Evolutionary conservation across 805 yeast genomes (phyloP), one percentile per base, ranked within the genome.

Genomic region (Candida arabinofermentans): DNA sequence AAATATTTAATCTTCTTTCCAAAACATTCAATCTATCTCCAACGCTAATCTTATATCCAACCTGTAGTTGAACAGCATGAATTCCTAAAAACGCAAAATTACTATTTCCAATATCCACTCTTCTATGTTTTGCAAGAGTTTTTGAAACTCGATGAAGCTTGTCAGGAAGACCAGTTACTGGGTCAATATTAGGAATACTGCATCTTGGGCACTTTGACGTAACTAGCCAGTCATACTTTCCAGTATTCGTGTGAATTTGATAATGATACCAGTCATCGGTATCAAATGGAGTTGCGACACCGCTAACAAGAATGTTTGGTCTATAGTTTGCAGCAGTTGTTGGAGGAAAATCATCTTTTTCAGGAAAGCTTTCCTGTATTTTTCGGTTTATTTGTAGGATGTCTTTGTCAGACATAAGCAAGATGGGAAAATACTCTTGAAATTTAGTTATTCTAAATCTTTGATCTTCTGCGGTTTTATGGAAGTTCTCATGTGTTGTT

Each of bases 171-270:
- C 59, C 60, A 3, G 52, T 47, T 7, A 33, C 26, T 6, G 43
- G 36, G 27, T 56, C 42, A 26, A 57, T 48, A 29, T 56, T 57
- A 7, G 60, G 60, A 33, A 57, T 44, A 8, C 54, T 40, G 27
- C 62, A 57, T 24, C 62, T 43, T 1, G 61, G 58, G 37, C 62
- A 57, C 40, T 57, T 57, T n/a, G 55, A 50, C 4, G 55, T 46
- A 12, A 55, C 54, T 9, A 49, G 26, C 60, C 60, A 57, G 14
- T 43, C 42, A 19, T 48, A 46, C 13, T n/a, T 18, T 12, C 43
- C 39, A 9, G 37, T 41, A 6, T 34, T 43, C 12, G 26, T 31
- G 5, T 33, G 27, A 14, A 57, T 45, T 4, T 40, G 35, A 37
- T 54, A 49, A 19, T 41, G 38, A 36, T 39, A 45, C 62, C 62